These are phyloP conservation scores for Neurospora tetraspora DNA, from an alignment of 495 filamentous ascomycete species.

Conservation along the genomic window DNA sequence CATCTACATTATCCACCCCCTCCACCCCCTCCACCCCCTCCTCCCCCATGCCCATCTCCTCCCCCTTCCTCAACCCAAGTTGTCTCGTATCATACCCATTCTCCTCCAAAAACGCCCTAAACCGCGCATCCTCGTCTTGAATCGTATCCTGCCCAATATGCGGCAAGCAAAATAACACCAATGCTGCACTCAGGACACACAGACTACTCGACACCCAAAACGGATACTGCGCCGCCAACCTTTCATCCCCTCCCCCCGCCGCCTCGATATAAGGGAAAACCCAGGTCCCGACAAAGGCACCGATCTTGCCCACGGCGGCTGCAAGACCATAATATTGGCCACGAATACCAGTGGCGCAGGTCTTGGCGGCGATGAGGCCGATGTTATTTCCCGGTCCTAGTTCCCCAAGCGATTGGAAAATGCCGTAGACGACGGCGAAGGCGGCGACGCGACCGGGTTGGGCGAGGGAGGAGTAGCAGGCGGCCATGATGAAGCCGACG, in stretches of 20 bases:
- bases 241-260: constrained; percentile 44
- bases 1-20: neutral
- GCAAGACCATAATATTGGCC: constrained; percentile 90
- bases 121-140: constrained; percentile 55
- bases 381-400: constrained; percentile 88
- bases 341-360: constrained; percentile 72
- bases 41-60: constrained; percentile 4
- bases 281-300: constrained; percentile 82
- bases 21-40: neutral
- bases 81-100: constrained; percentile 63
- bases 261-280: constrained; percentile 64
- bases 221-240: constrained; percentile 58
- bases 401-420: constrained; percentile 80
- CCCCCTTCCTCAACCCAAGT: constrained; percentile 45
- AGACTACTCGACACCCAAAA: constrained; percentile 63
- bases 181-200: constrained; percentile 51
- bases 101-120: constrained; percentile 54
- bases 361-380: constrained; percentile 77
- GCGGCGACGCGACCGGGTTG: constrained; percentile 55
- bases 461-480: constrained; percentile 54
- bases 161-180: constrained; percentile 51
- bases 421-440: constrained; percentile 67
- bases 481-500: constrained; percentile 85
- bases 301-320: constrained; percentile 76
- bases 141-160: constrained; percentile 69